phyloP scores from a whole-genome alignment of 371 early-diverging fungal genomes.

The Mucor mucedo region DNA sequence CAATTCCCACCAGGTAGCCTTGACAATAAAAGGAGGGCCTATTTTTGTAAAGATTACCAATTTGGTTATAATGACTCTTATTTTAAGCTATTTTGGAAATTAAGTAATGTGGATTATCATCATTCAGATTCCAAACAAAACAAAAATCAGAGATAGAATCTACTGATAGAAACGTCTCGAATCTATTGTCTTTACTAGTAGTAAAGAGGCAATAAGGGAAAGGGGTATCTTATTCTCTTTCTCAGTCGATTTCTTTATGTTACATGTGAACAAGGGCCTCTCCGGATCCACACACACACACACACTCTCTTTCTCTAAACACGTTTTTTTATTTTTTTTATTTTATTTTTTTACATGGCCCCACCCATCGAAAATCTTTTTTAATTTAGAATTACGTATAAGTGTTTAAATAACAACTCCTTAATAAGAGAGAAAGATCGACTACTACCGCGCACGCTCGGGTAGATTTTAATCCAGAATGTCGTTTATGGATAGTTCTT shows the following conservation, averaged over 20 bases:
- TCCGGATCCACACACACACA: background rate
- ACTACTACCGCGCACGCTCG: background rate
- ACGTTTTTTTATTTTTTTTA: background rate
- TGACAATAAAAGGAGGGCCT: background rate
- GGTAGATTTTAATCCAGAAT: background rate
- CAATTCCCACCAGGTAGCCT: background rate
- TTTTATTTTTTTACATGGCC: background rate
- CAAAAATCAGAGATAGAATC: background rate
- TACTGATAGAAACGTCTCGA: background rate
- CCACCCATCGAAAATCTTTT: background rate
- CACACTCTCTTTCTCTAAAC: background rate
- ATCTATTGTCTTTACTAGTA: no score
- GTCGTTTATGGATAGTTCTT: background rate
- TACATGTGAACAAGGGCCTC: slow-evolving; percentile 1
- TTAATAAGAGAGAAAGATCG: background rate
- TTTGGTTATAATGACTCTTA: background rate
- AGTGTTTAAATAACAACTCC: background rate
- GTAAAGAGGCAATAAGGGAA: background rate
- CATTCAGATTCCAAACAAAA: background rate
- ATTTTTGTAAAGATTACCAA: slow-evolving; percentile 3
- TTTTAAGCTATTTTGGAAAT: slow-evolving; percentile 4
- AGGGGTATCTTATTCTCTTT: background rate
- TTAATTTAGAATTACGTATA: slow-evolving; percentile 6
- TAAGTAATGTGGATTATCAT: background rate
- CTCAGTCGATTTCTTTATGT: background rate